Evolutionary conservation across 1,284 basidiomycete genomes (phyloP).

Genomic region (Pseudozyma pruni): DNA sequence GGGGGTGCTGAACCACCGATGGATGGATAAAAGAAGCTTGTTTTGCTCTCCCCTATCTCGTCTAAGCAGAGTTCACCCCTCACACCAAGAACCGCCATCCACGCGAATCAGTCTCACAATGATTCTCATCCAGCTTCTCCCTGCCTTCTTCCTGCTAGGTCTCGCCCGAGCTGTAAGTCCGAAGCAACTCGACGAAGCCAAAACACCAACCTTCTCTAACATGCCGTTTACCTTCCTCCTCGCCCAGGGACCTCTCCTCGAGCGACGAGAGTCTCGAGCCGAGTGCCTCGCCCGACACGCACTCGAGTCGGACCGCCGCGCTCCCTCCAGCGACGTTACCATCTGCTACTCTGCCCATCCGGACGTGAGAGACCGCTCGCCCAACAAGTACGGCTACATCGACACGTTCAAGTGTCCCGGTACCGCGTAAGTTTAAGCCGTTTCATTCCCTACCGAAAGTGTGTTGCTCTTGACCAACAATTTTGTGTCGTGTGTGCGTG

Average conservation of each 20-base stretch:
- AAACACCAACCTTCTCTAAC: background rate
- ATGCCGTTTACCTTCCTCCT: background rate
- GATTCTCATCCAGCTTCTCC: background rate
- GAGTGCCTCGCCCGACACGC: background rate
- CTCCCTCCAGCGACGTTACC: background rate
- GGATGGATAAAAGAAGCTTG: too few species aligned
- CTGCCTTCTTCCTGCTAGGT: background rate
- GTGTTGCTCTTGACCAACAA: too few species aligned
- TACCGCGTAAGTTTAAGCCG: background rate
- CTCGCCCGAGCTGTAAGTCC: constrained; percentile 1
- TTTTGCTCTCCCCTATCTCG: too few species aligned
- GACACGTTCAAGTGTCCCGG: background rate
- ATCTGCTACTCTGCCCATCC: background rate
- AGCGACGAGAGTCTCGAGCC: background rate
- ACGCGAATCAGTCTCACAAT: too few species aligned
- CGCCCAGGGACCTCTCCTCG: background rate
- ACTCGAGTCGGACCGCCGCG: background rate
- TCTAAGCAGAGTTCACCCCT: too few species aligned
- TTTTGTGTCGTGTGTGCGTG: too few species aligned
- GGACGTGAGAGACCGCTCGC: too few species aligned
- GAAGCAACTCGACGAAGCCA: too few species aligned
- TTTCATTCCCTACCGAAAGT: too few species aligned
- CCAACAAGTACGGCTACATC: background rate
- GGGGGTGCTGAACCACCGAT: too few species aligned
- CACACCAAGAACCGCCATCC: too few species aligned